Percentiles rank a stretch among this genome's conserved stretches.
phyloP scores from a whole-genome alignment of 768 basidiomycete genomes.

The Lactifluus volemus region DNA sequence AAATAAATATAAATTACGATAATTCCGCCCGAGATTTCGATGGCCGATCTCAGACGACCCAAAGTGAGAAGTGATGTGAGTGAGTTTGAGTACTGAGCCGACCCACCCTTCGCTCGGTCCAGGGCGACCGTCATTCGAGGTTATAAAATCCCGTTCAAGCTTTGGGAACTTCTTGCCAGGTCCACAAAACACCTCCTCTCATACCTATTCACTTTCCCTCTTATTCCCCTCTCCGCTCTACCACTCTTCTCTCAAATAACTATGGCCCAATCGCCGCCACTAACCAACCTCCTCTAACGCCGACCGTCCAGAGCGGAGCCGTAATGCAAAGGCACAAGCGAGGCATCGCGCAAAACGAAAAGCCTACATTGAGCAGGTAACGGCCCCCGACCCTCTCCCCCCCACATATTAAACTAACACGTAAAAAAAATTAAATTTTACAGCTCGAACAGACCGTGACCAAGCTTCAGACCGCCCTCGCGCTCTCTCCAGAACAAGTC shows the following conservation, averaged over 20 bases:
- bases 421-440: not conserved
- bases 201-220: too few relatives aligned
- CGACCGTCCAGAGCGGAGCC: conserved; percentile 59
- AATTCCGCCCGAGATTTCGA: conserved; percentile 7
- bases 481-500: conserved; percentile 67
- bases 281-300: not conserved
- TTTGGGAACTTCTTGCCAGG: not conserved
- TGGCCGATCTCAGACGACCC: not conserved
- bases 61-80: not conserved
- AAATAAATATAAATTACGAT: not conserved
- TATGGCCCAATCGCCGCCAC: conserved; percentile 7
- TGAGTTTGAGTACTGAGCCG: too few relatives aligned
- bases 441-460: conserved; percentile 83
- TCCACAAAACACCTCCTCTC: conserved; percentile 3
- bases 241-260: not conserved
- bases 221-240: not conserved
- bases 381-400: too few relatives aligned
- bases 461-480: conserved; percentile 69
- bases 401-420: too few relatives aligned
- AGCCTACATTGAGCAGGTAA: conserved; percentile 85
- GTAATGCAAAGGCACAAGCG: conserved; percentile 84
- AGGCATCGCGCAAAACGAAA: conserved; percentile 88
- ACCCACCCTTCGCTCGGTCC: conserved; percentile 1
- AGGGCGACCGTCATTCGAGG: conserved; percentile 7
- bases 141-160: conserved; percentile 15